Conservation (phyloP, 805 yeast genomes). For the Candida cerambycidarum region DNA sequence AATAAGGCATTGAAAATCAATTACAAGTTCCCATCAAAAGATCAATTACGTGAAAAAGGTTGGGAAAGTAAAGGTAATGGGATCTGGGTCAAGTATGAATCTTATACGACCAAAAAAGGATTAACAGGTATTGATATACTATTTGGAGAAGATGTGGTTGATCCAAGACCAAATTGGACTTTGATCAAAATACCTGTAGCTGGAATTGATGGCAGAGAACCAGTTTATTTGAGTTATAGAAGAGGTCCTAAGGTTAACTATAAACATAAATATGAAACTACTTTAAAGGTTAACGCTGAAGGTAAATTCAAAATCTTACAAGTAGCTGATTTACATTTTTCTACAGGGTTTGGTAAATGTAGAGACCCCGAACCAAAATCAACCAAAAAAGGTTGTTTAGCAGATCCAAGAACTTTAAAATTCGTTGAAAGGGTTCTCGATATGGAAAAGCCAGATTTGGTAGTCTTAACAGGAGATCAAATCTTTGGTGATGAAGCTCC, state of each 20-base stretch:
- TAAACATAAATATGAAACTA: constrained; percentile 24
- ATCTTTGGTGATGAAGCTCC: constrained; percentile 77
- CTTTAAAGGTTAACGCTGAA: constrained; percentile 35
- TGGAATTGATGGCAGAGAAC: constrained; percentile 19
- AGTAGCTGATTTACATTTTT: constrained; percentile 86
- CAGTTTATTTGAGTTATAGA: constrained; percentile 33
- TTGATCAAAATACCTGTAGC: constrained; percentile 26
- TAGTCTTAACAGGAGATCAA: constrained; percentile 89
- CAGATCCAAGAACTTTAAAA: constrained; percentile 68
- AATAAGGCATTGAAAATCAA: constrained; percentile 10
- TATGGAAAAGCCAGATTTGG: constrained; percentile 78
- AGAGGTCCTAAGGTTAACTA: constrained; percentile 35
- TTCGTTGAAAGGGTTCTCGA: constrained; percentile 68
- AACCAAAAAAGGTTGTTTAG: constrained; percentile 56
- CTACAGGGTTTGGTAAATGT: constrained; percentile 82
- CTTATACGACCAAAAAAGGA: constrained; percentile 32
- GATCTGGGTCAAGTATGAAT: constrained; percentile 60
- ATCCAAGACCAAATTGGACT: constrained; percentile 75
- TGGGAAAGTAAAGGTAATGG: constrained; percentile 52
- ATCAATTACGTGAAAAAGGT: constrained; percentile 37
- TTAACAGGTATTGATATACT: constrained; percentile 65
- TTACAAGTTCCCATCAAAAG: constrained; percentile 30
- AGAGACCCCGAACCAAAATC: constrained; percentile 66
- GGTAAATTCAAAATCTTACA: constrained; percentile 78
- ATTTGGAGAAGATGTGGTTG: constrained; percentile 71